Evolutionary conservation across 345 rosid species (phyloP).

Genomic region (Gossypium australe): DNA sequence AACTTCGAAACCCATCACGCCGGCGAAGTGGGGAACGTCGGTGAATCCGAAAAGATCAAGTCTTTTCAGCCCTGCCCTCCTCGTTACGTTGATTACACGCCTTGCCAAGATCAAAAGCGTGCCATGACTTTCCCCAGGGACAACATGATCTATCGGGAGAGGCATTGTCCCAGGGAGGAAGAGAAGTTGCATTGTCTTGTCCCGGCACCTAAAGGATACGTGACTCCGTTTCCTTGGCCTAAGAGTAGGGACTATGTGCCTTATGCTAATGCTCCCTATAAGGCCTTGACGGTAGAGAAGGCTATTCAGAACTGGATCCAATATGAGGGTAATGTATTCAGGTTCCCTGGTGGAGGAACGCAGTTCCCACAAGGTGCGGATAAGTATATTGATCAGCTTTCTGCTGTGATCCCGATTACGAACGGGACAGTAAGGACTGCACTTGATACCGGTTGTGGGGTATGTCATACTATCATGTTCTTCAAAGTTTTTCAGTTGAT

Average conservation of each 20-base stretch:
- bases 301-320: slow-evolving; percentile 99
- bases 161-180: slow-evolving; percentile 74
- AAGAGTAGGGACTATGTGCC: slow-evolving; percentile 98
- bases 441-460: slow-evolving; percentile 99
- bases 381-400: slow-evolving; percentile 87
- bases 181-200: slow-evolving; percentile 76
- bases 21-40: slow-evolving; percentile 37
- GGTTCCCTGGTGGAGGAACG: slow-evolving; percentile 98
- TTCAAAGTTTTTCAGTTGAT: not conserved
- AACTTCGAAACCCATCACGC: slow-evolving; percentile 94
- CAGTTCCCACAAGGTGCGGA: slow-evolving; percentile 99
- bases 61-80: slow-evolving; percentile 60
- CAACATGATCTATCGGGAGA: slow-evolving; percentile 82
- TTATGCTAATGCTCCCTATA: slow-evolving; percentile 94
- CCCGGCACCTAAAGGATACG: slow-evolving; percentile 92
- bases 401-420: slow-evolving; percentile 77
- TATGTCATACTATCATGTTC: slow-evolving; percentile 29
- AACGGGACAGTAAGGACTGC: slow-evolving; percentile 96
- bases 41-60: slow-evolving; percentile 49
- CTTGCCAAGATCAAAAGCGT: slow-evolving; percentile 90
- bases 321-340: slow-evolving; percentile 86
- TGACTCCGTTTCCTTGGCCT: slow-evolving; percentile 96
- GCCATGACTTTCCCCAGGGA: slow-evolving; percentile 98
- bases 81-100: slow-evolving; percentile 77
- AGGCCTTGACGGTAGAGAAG: slow-evolving; percentile 96